Evolutionary conservation across 78 protist species (phyloP), one percentile per base, ranked within the genome.

Genomic region (Dictyostelium purpureum): DNA sequence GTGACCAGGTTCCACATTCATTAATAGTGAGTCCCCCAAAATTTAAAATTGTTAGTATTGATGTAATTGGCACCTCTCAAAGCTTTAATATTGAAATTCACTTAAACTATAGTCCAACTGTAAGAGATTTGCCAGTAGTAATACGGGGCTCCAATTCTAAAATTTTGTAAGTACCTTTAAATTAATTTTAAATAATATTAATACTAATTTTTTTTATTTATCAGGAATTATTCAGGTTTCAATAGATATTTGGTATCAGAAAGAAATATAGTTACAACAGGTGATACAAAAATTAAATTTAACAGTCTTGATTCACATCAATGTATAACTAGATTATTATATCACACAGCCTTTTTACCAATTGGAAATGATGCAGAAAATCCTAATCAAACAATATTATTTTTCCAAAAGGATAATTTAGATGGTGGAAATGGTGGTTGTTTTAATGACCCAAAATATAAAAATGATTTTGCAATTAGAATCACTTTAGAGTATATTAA

Each of bases 301-400:
- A 63, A 85, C 61, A 31, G 24, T 21, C n/a, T 35, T 10, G 82
- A 85, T 47, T 85, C 92, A 11, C 28, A 28, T 21, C 45, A 24
- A 38, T 85, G 75, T 31, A 28, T 73, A 45, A 73, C 56, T 73
- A 70, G 82, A 85, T 70, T 85, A 9, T 45, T 85, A 33, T 54
- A 73, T 45, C 80, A 85, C 61, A 85, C 92, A 19, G 37, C 92
- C 26, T 85, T 85, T 74, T 28, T 85, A 40, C 31, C 24, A 61
- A 40, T 10, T 0, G 40, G 51, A 31, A 21, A 19, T 11, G 19
- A 18, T 6, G 35, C 12, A 35, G 61, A 43, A 12, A 47, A 59
- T 56, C 35, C 59, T 16, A 5, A 24, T 11, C 14, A 19, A 7
- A 19, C 85, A 21, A 61, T 65, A 6, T 57, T 75, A 33, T 38